A percentile compares a stretch with the other conserved stretches of the same genome.
These are phyloP conservation scores for Aspergillaceae sp. DNA, from an alignment of 2,329 filamentous ascomycete species.

Conservation along the genomic window DNA sequence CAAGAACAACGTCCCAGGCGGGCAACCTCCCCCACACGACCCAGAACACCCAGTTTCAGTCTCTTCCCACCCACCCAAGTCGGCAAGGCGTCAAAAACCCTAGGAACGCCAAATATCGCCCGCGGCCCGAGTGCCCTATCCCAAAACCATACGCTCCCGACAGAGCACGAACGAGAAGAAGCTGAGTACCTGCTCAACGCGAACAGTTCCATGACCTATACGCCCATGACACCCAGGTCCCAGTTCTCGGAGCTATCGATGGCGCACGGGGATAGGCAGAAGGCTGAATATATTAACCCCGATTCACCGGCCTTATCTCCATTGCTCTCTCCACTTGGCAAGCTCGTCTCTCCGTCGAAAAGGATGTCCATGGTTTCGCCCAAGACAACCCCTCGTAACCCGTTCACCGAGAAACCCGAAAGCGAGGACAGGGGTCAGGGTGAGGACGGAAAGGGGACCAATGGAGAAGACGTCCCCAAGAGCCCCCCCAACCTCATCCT, in stretches of 20 bases:
- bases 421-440: too few relatives aligned
- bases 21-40: constrained; percentile 28
- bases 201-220: not conserved
- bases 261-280: too few relatives aligned
- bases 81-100: constrained; percentile 22
- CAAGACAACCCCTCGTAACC: constrained; percentile 1
- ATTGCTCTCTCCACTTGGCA: too few relatives aligned
- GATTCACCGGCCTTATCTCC: too few relatives aligned
- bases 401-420: constrained; percentile 5
- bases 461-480: constrained; percentile 11
- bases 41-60: constrained; percentile 29
- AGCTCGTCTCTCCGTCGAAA: too few relatives aligned
- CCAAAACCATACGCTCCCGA: constrained; percentile 11
- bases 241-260: not conserved
- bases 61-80: constrained; percentile 30
- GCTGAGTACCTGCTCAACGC: not conserved
- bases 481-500: constrained; percentile 5
- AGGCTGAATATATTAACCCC: too few relatives aligned
- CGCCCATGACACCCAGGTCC: not conserved
- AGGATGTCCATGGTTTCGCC: too few relatives aligned
- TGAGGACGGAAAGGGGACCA: not conserved
- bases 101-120: constrained; percentile 24
- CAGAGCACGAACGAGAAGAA: not conserved
- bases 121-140: constrained; percentile 18
- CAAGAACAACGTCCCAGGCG: constrained; percentile 12